Conservation (phyloP, 78 protist species). For the Tieghemostelium lacteum region DNA sequence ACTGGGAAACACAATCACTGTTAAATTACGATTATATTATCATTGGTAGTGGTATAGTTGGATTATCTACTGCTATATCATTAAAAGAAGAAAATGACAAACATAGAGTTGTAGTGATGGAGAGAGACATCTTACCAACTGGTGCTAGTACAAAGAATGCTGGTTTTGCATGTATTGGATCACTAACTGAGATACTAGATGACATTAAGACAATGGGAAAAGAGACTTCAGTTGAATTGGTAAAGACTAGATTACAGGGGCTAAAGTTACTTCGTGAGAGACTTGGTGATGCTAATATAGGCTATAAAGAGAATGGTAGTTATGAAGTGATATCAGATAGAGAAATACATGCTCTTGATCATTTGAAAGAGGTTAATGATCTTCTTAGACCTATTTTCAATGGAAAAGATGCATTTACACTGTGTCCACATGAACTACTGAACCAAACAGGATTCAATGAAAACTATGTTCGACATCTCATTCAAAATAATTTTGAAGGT, state of each 20-base stretch:
- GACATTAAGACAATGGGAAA: slow-evolving; percentile 18
- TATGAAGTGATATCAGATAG: slow-evolving; percentile 13
- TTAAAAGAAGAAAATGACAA: background rate
- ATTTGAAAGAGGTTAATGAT: background rate
- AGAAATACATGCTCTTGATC: background rate
- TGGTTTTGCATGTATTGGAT: slow-evolving; percentile 25
- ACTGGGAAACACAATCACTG: slow-evolving; percentile 31
- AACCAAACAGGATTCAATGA: background rate
- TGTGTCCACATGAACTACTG: background rate
- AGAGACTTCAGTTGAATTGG: background rate
- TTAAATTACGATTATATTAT: slow-evolving; percentile 31
- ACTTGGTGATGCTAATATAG: slow-evolving; percentile 28
- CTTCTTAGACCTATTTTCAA: background rate
- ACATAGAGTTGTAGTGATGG: background rate
- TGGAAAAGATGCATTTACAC: background rate
- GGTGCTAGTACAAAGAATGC: slow-evolving; percentile 48
- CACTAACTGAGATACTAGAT: slow-evolving; percentile 8
- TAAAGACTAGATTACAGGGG: slow-evolving; percentile 10
- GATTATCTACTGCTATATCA: slow-evolving; percentile 19
- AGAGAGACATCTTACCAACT: slow-evolving; percentile 18
- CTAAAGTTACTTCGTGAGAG: background rate
- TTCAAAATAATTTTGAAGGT: slow-evolving; percentile 27
- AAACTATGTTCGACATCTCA: background rate
- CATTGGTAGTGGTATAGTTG: slow-evolving; percentile 49
- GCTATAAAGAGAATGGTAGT: slow-evolving; percentile 33